A percentile compares a stretch with the other conserved stretches of the same genome.
Evolutionary conservation across 345 rosid genomes (phyloP).

Genomic region (Moringa oleifera): DNA sequence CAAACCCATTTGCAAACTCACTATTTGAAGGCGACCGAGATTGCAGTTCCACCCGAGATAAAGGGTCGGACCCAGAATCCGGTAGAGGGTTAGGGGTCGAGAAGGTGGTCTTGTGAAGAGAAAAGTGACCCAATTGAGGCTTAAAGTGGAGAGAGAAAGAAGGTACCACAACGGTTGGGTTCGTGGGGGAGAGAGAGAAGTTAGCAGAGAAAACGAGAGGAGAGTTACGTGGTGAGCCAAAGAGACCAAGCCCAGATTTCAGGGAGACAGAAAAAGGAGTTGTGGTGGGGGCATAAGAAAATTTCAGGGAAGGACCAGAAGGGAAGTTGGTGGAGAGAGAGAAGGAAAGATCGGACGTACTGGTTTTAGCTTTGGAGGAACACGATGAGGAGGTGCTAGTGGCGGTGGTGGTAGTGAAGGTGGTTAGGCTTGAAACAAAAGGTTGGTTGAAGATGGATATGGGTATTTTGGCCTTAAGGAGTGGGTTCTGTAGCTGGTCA

Average conservation of each 20-base stretch:
- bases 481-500: conserved; percentile 18
- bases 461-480: conserved; percentile 49
- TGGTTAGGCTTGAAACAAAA: conserved; percentile 34
- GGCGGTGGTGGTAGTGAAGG: conserved; percentile 21
- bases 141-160: conserved; percentile 56
- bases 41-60: conserved; percentile 6
- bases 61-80: conserved; percentile 13
- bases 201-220: conserved; percentile 54
- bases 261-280: conserved; percentile 45
- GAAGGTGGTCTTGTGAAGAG: conserved; percentile 34
- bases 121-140: conserved; percentile 55
- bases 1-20: conserved; percentile 23
- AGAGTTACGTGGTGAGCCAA: conserved; percentile 53
- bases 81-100: conserved; percentile 25
- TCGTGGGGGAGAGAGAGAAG: conserved; percentile 32
- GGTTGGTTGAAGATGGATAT: conserved; percentile 44
- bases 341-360: conserved; percentile 27
- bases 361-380: conserved; percentile 1
- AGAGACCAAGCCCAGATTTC: conserved; percentile 61
- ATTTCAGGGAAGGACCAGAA: conserved; percentile 53
- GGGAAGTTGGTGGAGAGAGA: conserved; percentile 50
- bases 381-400: conserved; percentile 12
- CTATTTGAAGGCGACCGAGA: conserved; percentile 21
- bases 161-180: conserved; percentile 26
- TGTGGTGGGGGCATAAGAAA: conserved; percentile 31